Base-by-base conservation (phyloP, 257 asterid species). In the Nicotiana obtusifolia region DNA sequence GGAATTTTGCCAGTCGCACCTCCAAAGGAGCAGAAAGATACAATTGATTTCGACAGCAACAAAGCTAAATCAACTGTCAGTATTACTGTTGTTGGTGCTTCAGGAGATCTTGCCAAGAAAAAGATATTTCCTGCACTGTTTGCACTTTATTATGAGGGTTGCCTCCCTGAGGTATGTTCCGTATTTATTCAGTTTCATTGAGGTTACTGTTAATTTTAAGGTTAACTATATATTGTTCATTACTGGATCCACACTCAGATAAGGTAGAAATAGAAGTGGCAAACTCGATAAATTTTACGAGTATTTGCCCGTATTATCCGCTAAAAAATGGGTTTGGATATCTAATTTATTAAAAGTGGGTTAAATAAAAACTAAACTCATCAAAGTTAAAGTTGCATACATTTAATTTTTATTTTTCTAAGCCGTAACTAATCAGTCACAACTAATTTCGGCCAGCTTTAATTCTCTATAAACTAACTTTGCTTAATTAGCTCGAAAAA, bases 71-170 rank as follows among this genome's bases (percentile, higher is more conserved):
- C 97, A 20, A 92, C 97, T 19, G 97, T 95, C 81, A 94, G 92
- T 82, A 92, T 95, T 60, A 95, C 98, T 44, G 93, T 94, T 20
- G 99, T 95, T 30, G 99, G 99, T 65, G 99, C 99, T 65, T 95
- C 99, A 15, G 99, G 99, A 31, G 99, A 95, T 87, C 97, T 95
- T 79, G 99, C 99, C 54, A 95, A 92, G 92, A 95, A 95, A 91
- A 95, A 95, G 91, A 95, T 95, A 84, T 94, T 95, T 85, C 99
- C 99, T 65, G 99, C 99, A 53, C 97, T 94, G 54, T 95, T 95
- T 88, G 99, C 99, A 10, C 98, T 95, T 80, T 95, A 91, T 81
- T 95, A 95, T 14, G 99, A 94, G 90, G 98, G 81, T 80, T 92
- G 90, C 87, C 98, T 95, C 37, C 99, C 99, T 15, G 90, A 94